A percentile compares a stretch with the other conserved stretches of the same genome.
Evolutionary conservation across 768 basidiomycete genomes (phyloP).

Genomic region (Aureoboletus auriporus): DNA sequence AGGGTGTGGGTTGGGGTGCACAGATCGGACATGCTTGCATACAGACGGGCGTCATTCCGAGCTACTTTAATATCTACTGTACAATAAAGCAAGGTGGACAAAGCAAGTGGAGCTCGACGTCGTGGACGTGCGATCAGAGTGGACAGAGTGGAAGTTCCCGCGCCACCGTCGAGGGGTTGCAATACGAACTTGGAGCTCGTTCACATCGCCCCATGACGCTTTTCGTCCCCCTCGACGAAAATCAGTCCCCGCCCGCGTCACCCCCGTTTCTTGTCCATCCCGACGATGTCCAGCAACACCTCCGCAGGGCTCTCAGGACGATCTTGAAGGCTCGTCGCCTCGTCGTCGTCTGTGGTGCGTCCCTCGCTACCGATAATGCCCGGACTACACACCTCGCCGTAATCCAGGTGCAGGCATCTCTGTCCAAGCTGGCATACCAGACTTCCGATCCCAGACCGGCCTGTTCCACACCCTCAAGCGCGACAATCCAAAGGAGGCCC

Average conservation of each 20-base stretch:
- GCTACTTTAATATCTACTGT: conserved; percentile 10
- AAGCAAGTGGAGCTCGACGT: conserved; percentile 8
- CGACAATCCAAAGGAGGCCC: conserved; percentile 67
- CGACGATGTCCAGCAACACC: conserved; percentile 42
- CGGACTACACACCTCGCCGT: neutral
- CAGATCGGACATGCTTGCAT: conserved; percentile 15
- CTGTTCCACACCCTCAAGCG: conserved; percentile 75
- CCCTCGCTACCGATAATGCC: conserved; percentile 9
- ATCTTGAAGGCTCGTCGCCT: conserved; percentile 78
- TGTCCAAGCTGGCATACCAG: conserved; percentile 84
- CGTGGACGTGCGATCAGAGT: neutral
- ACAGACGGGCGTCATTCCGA: neutral
- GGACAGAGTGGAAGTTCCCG: conserved; percentile 25
- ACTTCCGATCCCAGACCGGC: conserved; percentile 80
- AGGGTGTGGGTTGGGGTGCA: conserved; percentile 11
- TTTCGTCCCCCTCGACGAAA: conserved; percentile 55
- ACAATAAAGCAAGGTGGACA: conserved; percentile 13
- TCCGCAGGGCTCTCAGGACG: conserved; percentile 55
- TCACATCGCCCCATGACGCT: conserved; percentile 52
- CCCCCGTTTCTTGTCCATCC: conserved; percentile 55
- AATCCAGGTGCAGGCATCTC: conserved; percentile 80
- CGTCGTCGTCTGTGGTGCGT: conserved; percentile 83
- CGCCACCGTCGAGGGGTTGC: conserved; percentile 20
- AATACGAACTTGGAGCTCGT: conserved; percentile 4
- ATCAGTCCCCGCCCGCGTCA: conserved; percentile 41